These are phyloP conservation scores for Diaporthe eres DNA, from an alignment of 2,329 filamentous ascomycete genomes.

Conservation along the genomic window DNA sequence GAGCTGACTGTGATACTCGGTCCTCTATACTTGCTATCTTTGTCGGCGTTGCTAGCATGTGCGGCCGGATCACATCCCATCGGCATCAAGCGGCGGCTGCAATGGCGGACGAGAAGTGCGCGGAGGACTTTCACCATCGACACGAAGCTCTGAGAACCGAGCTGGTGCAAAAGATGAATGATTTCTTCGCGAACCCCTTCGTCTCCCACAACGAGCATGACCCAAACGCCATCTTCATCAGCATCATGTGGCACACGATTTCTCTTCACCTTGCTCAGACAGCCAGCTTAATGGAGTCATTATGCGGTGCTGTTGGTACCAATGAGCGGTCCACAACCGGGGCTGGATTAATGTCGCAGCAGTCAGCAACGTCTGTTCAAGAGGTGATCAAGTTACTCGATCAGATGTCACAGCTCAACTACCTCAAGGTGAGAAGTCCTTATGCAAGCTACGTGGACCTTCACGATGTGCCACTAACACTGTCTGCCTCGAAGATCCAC, in stretches of 20 bases:
- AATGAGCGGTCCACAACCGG: background rate
- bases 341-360: background rate
- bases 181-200: background rate
- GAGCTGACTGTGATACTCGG: background rate
- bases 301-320: background rate
- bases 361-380: background rate
- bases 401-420: constrained; percentile 1
- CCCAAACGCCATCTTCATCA: background rate
- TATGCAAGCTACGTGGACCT: background rate
- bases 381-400: constrained; percentile 4
- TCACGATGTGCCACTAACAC: background rate
- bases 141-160: background rate
- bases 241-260: background rate
- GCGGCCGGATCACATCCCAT: constrained; percentile 11
- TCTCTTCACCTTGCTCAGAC: background rate
- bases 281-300: background rate
- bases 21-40: background rate
- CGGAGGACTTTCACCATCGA: background rate
- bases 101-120: background rate
- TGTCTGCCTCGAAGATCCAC: background rate
- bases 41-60: constrained; percentile 9
- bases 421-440: background rate
- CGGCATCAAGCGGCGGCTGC: background rate
- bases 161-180: background rate
- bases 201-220: background rate